Evolutionary conservation across 805 yeast species (phyloP), one percentile per base, ranked within the genome.

Genomic region (Lipomyces anomalus): DNA sequence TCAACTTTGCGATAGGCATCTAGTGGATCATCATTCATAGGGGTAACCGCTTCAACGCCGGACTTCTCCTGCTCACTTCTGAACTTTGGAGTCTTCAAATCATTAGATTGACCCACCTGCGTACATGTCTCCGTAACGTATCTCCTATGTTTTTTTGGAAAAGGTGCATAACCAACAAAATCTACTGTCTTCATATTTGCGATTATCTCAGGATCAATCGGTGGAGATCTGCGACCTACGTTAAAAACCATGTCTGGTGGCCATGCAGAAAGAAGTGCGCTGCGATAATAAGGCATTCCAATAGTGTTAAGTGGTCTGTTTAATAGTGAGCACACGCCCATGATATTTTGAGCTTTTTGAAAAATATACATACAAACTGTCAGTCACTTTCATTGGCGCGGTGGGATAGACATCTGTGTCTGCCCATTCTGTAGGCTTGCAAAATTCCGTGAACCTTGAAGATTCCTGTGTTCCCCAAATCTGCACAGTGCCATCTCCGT

Each of bases 211-310:
- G 73, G 68, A 50, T 79, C 83, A 21, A 80, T 70, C 9, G 66
- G 65, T 9, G 65, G 64, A 0, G 88, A 80, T 3, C 83, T 66
- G 46, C 78, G 76, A 1, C 94, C 86, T 46, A 65, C 74, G 39
- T 75, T 73, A 59, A 84, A 86, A 4, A 77, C 69, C 49, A 72
- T 62, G 34, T 81, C 80, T 1, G 72, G 59, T 0, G 90, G 83
- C 87, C 89, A 90, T 11, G 85, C 81, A 0, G 96, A 87, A 6
- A 89, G 68, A 16, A 92, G 71, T 44, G 74, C 74, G 35, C 82
- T 84, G 44, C 78, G 78, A 62, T 87, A 92, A 57, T 80, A 86
- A 0, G 98, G 97, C 76, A 92, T 67, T 6, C 96, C 97, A 1
- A 92, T 70, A 1, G 78, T 60, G 39, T 79, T 81, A 46, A 90